phyloP scores from a whole-genome alignment of 2,329 filamentous ascomycete genomes.

The Sphaerulina vaccinii region DNA sequence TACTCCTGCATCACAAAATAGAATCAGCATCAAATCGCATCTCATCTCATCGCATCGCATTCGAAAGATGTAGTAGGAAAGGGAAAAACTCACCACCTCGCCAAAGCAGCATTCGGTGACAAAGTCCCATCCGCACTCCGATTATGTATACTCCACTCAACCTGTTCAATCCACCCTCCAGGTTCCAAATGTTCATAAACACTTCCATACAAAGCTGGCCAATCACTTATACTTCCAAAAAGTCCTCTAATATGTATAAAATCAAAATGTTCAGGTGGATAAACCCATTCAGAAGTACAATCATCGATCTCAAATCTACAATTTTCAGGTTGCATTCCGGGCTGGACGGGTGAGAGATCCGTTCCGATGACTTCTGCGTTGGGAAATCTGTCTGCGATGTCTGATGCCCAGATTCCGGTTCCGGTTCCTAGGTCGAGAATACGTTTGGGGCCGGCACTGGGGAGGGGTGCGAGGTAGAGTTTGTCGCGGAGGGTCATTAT shows the following conservation, averaged over 20 bases:
- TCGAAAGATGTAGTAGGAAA: not conserved
- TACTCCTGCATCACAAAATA: conserved; percentile 1
- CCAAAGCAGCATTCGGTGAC: conserved; percentile 24
- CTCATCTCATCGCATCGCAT: not conserved
- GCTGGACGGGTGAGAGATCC: conserved; percentile 39
- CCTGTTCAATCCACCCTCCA: conserved; percentile 46
- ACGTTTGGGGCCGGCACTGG: conserved; percentile 24
- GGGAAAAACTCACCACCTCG: conserved; percentile 23
- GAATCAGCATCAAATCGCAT: not conserved
- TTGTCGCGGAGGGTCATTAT: conserved; percentile 35
- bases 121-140: conserved; percentile 34
- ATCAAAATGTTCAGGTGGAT: conserved; percentile 41
- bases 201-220: conserved; percentile 42
- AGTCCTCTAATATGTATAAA: conserved; percentile 45
- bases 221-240: conserved; percentile 43
- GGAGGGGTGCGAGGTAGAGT: conserved; percentile 35
- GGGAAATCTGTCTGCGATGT: conserved; percentile 37
- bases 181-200: conserved; percentile 41
- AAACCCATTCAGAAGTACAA: conserved; percentile 42
- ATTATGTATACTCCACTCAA: conserved; percentile 39
- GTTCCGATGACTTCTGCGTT: conserved; percentile 40
- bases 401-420: conserved; percentile 44
- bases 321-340: conserved; percentile 38
- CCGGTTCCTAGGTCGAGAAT: conserved; percentile 50
- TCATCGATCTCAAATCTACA: conserved; percentile 49